These are phyloP conservation scores for Boletus bicolor DNA, from an alignment of 768 basidiomycete species.

Conservation along the genomic window DNA sequence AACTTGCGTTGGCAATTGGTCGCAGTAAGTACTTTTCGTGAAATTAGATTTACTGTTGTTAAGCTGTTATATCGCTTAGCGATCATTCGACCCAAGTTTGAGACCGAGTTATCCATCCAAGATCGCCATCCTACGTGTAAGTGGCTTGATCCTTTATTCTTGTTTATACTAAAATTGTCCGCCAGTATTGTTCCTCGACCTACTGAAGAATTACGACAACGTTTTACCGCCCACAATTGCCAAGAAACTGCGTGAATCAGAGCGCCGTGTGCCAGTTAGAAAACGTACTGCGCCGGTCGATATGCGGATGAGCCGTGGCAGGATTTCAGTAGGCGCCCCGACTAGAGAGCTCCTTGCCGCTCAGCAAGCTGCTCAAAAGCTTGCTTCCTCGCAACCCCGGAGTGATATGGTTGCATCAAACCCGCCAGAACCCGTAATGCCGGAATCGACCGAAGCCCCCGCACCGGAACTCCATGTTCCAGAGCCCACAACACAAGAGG, in stretches of 20 bases:
- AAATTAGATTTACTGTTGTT: background rate
- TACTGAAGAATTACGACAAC: conserved; percentile 69
- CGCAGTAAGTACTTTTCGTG: conserved; percentile 54
- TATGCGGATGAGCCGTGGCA: conserved; percentile 79
- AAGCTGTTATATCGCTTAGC: conserved; percentile 39
- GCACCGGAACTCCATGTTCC: background rate
- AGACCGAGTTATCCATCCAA: conserved; percentile 84
- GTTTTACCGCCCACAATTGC: conserved; percentile 80
- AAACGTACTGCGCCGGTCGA: conserved; percentile 88
- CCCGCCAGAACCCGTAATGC: conserved; percentile 17
- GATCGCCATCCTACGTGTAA: conserved; percentile 81
- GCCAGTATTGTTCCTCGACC: conserved; percentile 79
- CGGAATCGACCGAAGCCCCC: conserved; percentile 10
- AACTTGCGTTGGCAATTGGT: conserved; percentile 84
- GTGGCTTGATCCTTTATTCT: conserved; percentile 20
- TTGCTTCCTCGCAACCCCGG: conserved; percentile 33
- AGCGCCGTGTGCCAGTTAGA: conserved; percentile 75
- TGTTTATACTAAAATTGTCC: background rate
- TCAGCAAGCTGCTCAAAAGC: conserved; percentile 60
- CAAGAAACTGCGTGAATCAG: conserved; percentile 84
- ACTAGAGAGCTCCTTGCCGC: conserved; percentile 67
- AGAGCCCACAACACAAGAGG: conserved; percentile 12
- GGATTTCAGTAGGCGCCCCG: conserved; percentile 69
- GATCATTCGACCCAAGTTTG: conserved; percentile 76
- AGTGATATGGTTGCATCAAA: conserved; percentile 9